These are phyloP conservation scores for Forsythia viridissima DNA, from an alignment of 257 asterid species.

Conservation along the genomic window DNA sequence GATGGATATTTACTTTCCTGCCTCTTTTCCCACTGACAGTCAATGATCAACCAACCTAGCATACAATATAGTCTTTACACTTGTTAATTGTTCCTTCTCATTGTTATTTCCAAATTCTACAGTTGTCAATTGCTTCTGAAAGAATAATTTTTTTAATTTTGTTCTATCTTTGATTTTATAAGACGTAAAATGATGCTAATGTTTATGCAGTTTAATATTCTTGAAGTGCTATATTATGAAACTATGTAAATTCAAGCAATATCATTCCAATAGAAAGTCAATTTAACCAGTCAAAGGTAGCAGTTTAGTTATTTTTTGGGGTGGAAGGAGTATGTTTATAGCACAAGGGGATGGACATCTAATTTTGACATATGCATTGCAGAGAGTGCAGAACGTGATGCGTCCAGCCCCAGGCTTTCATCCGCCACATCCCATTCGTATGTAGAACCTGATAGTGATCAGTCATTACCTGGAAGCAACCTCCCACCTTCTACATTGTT, in stretches of 20 bases:
- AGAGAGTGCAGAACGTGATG: slow-evolving; percentile 56
- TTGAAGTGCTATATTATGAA: not conserved
- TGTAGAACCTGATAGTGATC: slow-evolving; percentile 78
- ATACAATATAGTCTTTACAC: not conserved
- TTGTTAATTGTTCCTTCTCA: not conserved
- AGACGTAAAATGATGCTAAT: too few relatives aligned
- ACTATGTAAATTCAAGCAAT: not conserved
- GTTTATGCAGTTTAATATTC: not conserved
- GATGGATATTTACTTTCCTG: not conserved
- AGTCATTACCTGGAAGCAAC: slow-evolving; percentile 73
- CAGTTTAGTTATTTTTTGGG: not conserved
- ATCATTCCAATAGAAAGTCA: not conserved
- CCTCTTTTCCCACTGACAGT: too few relatives aligned
- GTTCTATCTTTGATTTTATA: too few relatives aligned
- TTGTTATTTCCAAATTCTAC: not conserved
- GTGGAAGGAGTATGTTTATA: not conserved
- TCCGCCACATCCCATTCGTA: slow-evolving; percentile 68
- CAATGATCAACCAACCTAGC: not conserved
- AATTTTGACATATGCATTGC: slow-evolving; percentile 37
- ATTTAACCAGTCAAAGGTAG: slow-evolving; percentile 5
- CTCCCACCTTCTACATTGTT: slow-evolving; percentile 63
- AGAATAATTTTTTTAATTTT: too few relatives aligned
- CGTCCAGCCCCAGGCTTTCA: slow-evolving; percentile 73
- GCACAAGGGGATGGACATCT: slow-evolving; percentile 14
- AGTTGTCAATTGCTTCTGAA: not conserved